Percentiles rank a stretch among this genome's conserved stretches.
These are phyloP conservation scores for Martensiomyces pterosporus DNA, from an alignment of 192 early-diverging fungal genomes.

Conservation along the genomic window DNA sequence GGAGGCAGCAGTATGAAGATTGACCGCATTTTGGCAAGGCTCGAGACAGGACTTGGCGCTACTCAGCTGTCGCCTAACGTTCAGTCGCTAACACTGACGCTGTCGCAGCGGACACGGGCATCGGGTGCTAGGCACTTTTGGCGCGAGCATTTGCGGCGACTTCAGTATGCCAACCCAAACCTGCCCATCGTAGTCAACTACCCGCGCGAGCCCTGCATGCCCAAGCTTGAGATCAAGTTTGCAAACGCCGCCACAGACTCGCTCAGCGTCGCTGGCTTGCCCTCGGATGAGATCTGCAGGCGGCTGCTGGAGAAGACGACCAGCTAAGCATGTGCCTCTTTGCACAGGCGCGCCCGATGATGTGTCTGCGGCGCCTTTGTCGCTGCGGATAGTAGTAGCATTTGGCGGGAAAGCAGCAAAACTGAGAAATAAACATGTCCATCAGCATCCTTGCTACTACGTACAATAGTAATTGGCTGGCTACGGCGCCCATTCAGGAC, in stretches of 20 bases:
- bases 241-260: slow-evolving; percentile 15
- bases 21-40: slow-evolving; percentile 26
- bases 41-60: slow-evolving; percentile 41
- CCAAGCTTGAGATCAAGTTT: slow-evolving; percentile 44
- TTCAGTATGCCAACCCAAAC: slow-evolving; percentile 47
- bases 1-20: slow-evolving; percentile 39
- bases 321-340: not conserved
- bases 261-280: slow-evolving; percentile 26
- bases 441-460: too few species aligned
- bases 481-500: too few species aligned
- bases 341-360: not conserved
- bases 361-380: too few species aligned
- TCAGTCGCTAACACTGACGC: slow-evolving; percentile 36
- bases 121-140: slow-evolving; percentile 49
- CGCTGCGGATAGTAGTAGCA: too few species aligned
- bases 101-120: slow-evolving; percentile 47
- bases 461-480: too few species aligned
- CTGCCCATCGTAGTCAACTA: slow-evolving; percentile 41
- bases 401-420: too few species aligned
- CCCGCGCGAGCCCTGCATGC: slow-evolving; percentile 42
- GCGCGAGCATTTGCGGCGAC: slow-evolving; percentile 43
- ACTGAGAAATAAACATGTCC: too few species aligned
- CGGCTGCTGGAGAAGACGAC: slow-evolving; percentile 23
- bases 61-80: slow-evolving; percentile 32
- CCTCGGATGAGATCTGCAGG: slow-evolving; percentile 42